Evolutionary conservation across 192 early-diverging fungal species (phyloP).

Genomic region (Coemansia sp.): DNA sequence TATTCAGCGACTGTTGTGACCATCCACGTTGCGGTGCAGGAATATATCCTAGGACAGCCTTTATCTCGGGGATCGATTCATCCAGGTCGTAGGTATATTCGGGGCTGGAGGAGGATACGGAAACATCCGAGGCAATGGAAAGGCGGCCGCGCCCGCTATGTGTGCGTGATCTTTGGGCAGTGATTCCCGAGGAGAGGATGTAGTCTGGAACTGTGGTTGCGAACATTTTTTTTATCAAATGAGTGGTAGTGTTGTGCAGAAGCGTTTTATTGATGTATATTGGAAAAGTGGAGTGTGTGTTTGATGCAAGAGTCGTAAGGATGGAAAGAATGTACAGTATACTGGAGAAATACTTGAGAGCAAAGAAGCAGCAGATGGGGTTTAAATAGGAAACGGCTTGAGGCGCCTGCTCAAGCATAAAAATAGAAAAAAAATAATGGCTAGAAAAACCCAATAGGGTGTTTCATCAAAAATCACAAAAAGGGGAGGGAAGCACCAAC

Average conservation of each 20-base stretch:
- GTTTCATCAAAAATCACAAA: not conserved
- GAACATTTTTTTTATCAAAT: constrained; percentile 8
- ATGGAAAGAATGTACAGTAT: not conserved
- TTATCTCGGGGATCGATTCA: constrained; percentile 35
- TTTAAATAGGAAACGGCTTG: not conserved
- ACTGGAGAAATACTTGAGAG: not conserved
- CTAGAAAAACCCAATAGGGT: not conserved
- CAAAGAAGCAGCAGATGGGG: not conserved
- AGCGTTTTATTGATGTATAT: not conserved
- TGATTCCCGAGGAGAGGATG: constrained; percentile 44
- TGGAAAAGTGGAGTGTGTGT: not conserved
- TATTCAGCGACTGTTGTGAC: constrained; percentile 20
- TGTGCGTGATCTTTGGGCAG: constrained; percentile 40
- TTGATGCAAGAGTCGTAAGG: not conserved
- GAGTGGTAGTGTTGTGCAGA: not conserved
- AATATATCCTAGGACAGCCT: constrained; percentile 41
- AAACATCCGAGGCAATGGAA: constrained; percentile 20
- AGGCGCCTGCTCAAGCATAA: not conserved
- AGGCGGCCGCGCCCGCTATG: constrained; percentile 18
- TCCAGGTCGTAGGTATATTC: constrained; percentile 17
- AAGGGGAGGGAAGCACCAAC: not conserved
- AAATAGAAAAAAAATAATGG: not conserved
- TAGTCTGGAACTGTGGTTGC: constrained; percentile 33
- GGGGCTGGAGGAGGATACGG: constrained; percentile 5
- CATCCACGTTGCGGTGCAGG: constrained; percentile 32